Base-by-base conservation (phyloP, 257 asterid species). In the Nemophila menziesii region DNA sequence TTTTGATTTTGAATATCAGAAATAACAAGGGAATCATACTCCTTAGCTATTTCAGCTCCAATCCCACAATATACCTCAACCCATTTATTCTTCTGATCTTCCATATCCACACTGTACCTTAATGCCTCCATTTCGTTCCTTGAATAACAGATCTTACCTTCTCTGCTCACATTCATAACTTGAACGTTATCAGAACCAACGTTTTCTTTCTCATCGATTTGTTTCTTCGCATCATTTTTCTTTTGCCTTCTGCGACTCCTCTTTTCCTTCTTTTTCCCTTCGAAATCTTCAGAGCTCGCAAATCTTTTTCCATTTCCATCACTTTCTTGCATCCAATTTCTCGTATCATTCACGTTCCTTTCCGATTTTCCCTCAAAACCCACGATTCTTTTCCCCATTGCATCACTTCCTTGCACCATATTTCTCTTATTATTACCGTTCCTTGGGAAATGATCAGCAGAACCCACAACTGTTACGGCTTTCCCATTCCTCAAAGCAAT, bases 81-180 rank as follows among this genome's bases (percentile, higher is more conserved):
- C 97, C 97, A 87, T 69, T 51, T 75, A 68, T 58, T 73, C 83
- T 50, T 80, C 58, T 87, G 97, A 21, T 57, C 70, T 40, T 79
- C 93, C 22, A 59, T 1, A 24, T 60, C 69, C 59, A 63, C 65
- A n/a, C n/a, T n/a, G 55, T 59, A 73, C 72, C 93, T 79, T 72
- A 77, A 39, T 17, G 55, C 70, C 68, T 60, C 80, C 81, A 87
- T 46, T 68, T 75, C 93, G 58, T 62, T 58, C 43, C 78, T 67
- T 15, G 76, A 43, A 48, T 87, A 83, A 55, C 54, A 56, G 36
- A 65, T 72, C 49, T 54, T 60, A 60, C 66, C 61, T 52, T 62
- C 77, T 11, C 51, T 59, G 49, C 18, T 16, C 26, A 13, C 14
- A 6, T 33, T 56, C 34, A 58, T 70, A 48, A 12, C 36, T 11